These are phyloP conservation scores for Fraxinus anomala DNA, from an alignment of 257 asterid species.

Conservation along the genomic window DNA sequence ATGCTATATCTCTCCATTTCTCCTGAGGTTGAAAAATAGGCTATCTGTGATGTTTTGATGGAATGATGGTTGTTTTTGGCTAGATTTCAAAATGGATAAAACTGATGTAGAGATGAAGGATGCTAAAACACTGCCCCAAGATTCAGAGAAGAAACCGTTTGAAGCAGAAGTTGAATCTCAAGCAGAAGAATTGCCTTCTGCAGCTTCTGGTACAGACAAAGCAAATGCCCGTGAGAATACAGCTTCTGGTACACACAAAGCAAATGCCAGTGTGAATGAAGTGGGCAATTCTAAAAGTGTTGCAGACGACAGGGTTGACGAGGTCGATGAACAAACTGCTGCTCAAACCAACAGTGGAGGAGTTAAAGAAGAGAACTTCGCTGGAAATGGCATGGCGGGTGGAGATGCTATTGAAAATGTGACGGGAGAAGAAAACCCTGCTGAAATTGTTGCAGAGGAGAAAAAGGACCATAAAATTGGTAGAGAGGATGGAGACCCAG, in stretches of 20 bases:
- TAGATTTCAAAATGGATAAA: conserved; percentile 54
- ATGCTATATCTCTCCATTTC: not conserved
- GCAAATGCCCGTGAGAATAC: not conserved
- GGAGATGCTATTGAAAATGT: conserved; percentile 27
- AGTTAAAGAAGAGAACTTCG: conserved; percentile 32
- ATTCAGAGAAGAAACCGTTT: conserved; percentile 23
- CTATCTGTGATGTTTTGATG: conserved; percentile 25
- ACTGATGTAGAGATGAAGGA: conserved; percentile 61
- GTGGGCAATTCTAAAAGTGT: conserved; percentile 6
- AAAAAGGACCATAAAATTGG: conserved; percentile 28
- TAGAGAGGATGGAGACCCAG: conserved; percentile 25
- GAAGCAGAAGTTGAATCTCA: conserved; percentile 36
- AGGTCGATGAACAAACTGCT: conserved; percentile 33
- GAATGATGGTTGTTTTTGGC: conserved; percentile 12
- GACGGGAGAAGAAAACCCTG: conserved; percentile 31
- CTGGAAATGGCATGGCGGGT: conserved; percentile 32
- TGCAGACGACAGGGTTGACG: conserved; percentile 18
- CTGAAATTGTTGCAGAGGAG: conserved; percentile 34
- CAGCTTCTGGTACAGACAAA: not conserved
- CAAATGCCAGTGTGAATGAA: not conserved
- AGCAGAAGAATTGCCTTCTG: conserved; percentile 29
- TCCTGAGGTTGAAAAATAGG: not conserved
- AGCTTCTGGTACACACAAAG: conserved; percentile 6
- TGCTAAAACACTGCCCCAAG: conserved; percentile 30
- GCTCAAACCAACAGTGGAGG: conserved; percentile 28